These are phyloP conservation scores for Entamoeba invadens DNA, from an alignment of 208 protist species.

Conservation along the genomic window DNA sequence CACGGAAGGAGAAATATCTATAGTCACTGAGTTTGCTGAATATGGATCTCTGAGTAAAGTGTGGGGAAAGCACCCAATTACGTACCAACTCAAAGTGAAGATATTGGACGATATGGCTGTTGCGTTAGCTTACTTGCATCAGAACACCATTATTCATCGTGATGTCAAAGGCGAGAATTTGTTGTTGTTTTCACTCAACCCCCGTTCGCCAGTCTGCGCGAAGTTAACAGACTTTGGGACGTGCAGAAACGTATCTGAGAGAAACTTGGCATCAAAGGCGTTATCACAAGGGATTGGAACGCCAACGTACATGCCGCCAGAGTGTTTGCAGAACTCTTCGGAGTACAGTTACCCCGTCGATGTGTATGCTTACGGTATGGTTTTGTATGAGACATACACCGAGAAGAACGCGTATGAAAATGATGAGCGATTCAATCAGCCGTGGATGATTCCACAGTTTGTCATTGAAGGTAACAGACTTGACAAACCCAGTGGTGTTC, in stretches of 20 bases:
- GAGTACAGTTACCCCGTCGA: neutral
- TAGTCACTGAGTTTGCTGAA: neutral
- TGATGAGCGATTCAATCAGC: neutral
- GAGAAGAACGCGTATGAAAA: neutral
- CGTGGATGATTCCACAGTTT: neutral
- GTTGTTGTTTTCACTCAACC: neutral
- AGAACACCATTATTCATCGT: neutral
- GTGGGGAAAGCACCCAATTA: neutral
- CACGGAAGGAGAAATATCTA: neutral
- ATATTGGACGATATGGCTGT: neutral
- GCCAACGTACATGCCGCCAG: neutral
- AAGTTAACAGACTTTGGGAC: neutral
- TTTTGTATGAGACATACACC: neutral
- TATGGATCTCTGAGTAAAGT: neutral
- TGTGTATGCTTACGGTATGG: neutral
- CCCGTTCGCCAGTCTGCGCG: neutral
- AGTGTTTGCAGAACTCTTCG: neutral
- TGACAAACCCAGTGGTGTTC: neutral
- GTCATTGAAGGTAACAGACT: neutral
- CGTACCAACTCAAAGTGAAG: neutral
- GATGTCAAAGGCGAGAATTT: neutral
- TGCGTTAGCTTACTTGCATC: neutral
- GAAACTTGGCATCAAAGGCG: neutral
- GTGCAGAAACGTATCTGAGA: neutral
- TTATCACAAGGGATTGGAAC: neutral